Conservation (phyloP, 352 stramenopile species). For the Phytopythium delawarense region DNA sequence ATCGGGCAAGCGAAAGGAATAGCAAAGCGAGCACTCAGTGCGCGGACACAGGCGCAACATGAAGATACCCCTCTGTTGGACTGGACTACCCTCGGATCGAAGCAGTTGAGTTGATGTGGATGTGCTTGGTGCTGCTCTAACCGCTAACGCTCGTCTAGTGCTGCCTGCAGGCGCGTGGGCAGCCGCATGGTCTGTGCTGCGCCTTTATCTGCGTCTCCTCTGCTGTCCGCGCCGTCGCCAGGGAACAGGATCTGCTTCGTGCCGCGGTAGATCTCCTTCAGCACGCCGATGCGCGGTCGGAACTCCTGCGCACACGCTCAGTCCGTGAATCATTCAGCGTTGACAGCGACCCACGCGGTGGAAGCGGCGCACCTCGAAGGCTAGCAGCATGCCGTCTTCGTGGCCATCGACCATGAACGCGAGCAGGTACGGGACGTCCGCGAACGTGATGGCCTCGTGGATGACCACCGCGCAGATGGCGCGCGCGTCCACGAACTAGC, state of each 20-base stretch:
- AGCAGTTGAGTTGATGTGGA: background rate
- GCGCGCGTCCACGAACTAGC: conserved; percentile 39
- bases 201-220: background rate
- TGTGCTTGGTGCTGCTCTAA: background rate
- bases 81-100: background rate
- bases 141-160: background rate
- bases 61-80: background rate
- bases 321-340: background rate
- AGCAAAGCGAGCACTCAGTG: background rate
- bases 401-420: conserved; percentile 72
- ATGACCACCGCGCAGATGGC: conserved; percentile 66
- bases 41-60: background rate
- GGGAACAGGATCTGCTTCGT: conserved; percentile 60
- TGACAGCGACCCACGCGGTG: background rate
- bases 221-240: background rate
- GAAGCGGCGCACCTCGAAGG: conserved; percentile 55
- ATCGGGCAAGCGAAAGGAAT: background rate
- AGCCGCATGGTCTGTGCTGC: conserved; percentile 33
- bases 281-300: conserved; percentile 47
- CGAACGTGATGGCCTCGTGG: conserved; percentile 81
- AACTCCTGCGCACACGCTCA: conserved; percentile 40
- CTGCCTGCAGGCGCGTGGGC: conserved; percentile 17
- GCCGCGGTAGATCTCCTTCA: conserved; percentile 70
- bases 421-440: conserved; percentile 76
- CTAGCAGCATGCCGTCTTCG: conserved; percentile 53